A percentile compares a stretch with the other conserved stretches of the same genome.
Evolutionary conservation across 805 yeast species (phyloP).

Genomic region (Metahyphopichia silvanorum): DNA sequence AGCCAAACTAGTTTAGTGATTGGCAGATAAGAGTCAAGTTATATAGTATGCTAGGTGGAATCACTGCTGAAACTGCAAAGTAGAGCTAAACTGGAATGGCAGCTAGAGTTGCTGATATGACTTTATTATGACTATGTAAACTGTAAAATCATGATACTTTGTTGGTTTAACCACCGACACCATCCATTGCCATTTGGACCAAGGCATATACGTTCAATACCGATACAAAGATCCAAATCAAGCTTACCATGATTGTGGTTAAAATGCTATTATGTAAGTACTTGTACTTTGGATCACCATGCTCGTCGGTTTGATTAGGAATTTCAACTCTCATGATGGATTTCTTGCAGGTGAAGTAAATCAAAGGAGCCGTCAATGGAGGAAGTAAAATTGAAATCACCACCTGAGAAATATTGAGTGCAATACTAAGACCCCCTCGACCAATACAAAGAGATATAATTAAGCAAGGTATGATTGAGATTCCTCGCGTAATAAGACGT

Average conservation of each 20-base stretch:
- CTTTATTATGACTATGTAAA: no score
- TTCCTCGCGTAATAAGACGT: slow-evolving; percentile 70
- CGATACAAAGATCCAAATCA: slow-evolving; percentile 70
- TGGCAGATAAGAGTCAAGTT: no score
- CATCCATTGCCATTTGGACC: slow-evolving; percentile 37
- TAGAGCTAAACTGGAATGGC: neutral
- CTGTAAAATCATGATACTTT: neutral
- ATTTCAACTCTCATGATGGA: slow-evolving; percentile 62
- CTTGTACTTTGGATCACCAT: slow-evolving; percentile 25
- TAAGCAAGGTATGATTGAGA: slow-evolving; percentile 80
- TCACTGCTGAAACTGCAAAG: neutral
- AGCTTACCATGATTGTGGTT: slow-evolving; percentile 47
- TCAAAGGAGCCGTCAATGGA: slow-evolving; percentile 78
- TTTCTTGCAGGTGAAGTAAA: slow-evolving; percentile 73
- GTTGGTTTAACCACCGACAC: slow-evolving; percentile 11
- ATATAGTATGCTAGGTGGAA: no score
- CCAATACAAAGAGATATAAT: slow-evolving; percentile 71
- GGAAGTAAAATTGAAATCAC: slow-evolving; percentile 80
- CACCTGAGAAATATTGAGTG: slow-evolving; percentile 84
- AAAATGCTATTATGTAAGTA: slow-evolving; percentile 64
- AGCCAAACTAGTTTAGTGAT: no score
- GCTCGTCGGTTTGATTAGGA: slow-evolving; percentile 11
- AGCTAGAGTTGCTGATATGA: no score
- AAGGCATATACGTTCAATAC: slow-evolving; percentile 67
- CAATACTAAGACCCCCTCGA: slow-evolving; percentile 62